Conservation (phyloP, 257 asterid species). For the Solanum rostratum region DNA sequence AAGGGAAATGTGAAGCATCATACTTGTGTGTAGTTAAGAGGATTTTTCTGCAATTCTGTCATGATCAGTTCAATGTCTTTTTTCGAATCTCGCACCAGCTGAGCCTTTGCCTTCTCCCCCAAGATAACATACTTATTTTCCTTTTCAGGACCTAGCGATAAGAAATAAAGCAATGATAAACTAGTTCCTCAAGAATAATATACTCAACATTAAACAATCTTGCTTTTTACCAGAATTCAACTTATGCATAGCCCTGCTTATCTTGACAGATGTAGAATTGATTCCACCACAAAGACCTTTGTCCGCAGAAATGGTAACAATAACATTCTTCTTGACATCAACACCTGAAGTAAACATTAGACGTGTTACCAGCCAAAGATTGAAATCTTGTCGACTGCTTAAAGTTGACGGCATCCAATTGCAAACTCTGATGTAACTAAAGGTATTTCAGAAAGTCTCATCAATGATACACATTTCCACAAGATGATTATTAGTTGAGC, state of each 20-base stretch:
- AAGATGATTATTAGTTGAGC: neutral
- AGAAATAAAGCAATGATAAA: neutral
- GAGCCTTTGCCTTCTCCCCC: constrained; percentile 98
- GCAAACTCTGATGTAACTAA: neutral
- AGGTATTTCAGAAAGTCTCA: neutral
- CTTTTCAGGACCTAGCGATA: constrained; percentile 69
- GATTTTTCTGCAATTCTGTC: constrained; percentile 87
- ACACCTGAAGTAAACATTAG: constrained; percentile 41
- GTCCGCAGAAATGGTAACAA: constrained; percentile 79
- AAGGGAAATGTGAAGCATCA: neutral
- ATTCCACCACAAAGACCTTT: constrained; percentile 99
- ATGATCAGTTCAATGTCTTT: constrained; percentile 51
- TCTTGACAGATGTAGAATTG: constrained; percentile 88
- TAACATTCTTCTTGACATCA: constrained; percentile 85
- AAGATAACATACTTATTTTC: constrained; percentile 59
- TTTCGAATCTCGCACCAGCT: constrained; percentile 81
- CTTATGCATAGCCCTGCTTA: constrained; percentile 69
- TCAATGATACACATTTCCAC: neutral
- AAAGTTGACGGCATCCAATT: neutral
- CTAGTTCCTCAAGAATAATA: neutral
- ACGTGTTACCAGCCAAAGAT: neutral
- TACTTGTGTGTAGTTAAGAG: constrained; percentile 95
- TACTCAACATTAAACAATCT: neutral
- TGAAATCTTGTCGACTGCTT: neutral
- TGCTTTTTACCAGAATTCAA: constrained; percentile 47